These are phyloP conservation scores for Zalerion maritima DNA, from an alignment of 495 filamentous ascomycete species.

Conservation along the genomic window DNA sequence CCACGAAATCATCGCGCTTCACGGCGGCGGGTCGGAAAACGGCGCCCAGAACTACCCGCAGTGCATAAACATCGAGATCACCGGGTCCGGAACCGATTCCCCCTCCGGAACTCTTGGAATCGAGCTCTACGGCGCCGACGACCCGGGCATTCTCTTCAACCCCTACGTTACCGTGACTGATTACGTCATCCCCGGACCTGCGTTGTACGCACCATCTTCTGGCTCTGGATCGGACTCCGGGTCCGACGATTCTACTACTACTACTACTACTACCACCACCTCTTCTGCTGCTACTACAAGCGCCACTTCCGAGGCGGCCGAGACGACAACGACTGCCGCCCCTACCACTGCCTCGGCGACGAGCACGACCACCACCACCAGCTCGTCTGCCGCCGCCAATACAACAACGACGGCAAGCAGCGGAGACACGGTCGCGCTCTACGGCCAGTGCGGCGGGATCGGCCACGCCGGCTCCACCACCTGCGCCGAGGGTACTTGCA, in stretches of 20 bases:
- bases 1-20: conserved; percentile 54
- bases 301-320: too few species aligned
- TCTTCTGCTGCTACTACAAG: too few species aligned
- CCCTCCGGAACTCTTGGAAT: conserved; percentile 40
- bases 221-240: too few species aligned
- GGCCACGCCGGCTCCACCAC: conserved; percentile 9
- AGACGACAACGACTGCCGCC: too few species aligned
- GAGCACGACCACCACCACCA: neutral
- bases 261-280: too few species aligned
- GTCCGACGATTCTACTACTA: too few species aligned
- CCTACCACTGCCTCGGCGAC: conserved; percentile 1
- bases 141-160: conserved; percentile 41
- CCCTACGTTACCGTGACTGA: conserved; percentile 32
- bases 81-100: conserved; percentile 40
- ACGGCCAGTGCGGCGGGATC: conserved; percentile 13
- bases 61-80: conserved; percentile 51
- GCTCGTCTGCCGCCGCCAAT: neutral
- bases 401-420: conserved; percentile 1
- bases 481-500: conserved; percentile 16
- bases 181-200: conserved; percentile 18
- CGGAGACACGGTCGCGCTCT: conserved; percentile 6
- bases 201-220: too few species aligned
- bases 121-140: conserved; percentile 37
- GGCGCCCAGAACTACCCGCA: conserved; percentile 57
- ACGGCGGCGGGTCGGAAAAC: conserved; percentile 32